Base-by-base conservation (phyloP, 1,284 basidiomycete species). In the Boletus semigastroideus region DNA sequence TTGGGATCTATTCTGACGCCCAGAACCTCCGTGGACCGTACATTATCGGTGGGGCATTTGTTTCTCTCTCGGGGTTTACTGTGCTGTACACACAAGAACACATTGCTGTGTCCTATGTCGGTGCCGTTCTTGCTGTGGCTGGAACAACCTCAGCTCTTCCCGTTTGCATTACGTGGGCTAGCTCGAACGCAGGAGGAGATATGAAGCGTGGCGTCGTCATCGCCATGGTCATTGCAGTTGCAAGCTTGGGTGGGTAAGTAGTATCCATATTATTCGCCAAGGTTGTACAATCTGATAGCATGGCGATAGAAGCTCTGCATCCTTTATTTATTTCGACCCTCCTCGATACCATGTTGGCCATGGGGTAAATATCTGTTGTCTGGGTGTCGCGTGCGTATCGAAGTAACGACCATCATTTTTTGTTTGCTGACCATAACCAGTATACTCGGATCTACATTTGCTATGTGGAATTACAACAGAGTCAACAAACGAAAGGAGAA, bases 141-240 rank as follows among this genome's bases (percentile, higher is more conserved):
- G 83, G 83, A 37, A 74, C 78, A 20, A 83, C 72, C 63, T 78
- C 82, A 11, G 74, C 76, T 7, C 73, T 83, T 51, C 34, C 34
- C 10, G 6, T 36, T 36, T n/a, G 9, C 34, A 8, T 17, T 10
- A 4, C 34, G 8, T 36, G 34, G 34, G n/a, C n/a, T 36, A 13
- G 9, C 34, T 36, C 34, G n/a, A 36, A 36, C 10, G 34, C 34
- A 8, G 34, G 34, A 36, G 34, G 34, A n/a, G 34, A 36, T n/a
- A 36, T 36, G 7, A 36, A 36, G n/a, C 34, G 34, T 17, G 34
- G 34, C n/a, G 34, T 36, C n/a, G 34, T 9, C n/a, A 11, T 36
- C n/a, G 34, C 34, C 16, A 17, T 11, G 9, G 13, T 36, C n/a
- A 17, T n/a, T n/a, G 34, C 9, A 10, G 1, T 10, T 16, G 34